These are phyloP conservation scores for Clonostachys byssicola DNA, from an alignment of 2,329 filamentous ascomycete species.

Conservation along the genomic window DNA sequence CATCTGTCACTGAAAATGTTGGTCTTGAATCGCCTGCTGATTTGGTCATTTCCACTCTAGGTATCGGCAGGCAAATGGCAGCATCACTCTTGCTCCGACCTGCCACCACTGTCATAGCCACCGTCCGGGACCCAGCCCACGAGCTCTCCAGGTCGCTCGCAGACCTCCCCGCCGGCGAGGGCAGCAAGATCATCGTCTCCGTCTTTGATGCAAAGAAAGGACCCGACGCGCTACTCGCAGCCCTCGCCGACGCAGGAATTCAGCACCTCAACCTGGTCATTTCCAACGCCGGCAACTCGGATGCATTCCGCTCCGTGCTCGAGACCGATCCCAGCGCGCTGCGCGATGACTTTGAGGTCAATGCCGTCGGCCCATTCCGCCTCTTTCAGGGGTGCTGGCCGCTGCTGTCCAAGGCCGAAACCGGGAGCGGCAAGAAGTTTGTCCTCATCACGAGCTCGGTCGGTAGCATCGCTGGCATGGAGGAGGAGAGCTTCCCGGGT, in stretches of 20 bases:
- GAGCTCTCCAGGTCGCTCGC: slow-evolving; percentile 20
- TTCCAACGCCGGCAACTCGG: slow-evolving; percentile 38
- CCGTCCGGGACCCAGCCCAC: slow-evolving; percentile 23
- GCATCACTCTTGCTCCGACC: slow-evolving; percentile 6
- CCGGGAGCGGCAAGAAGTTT: slow-evolving; percentile 11
- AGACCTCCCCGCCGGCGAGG: slow-evolving; percentile 23
- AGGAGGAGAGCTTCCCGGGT: slow-evolving; percentile 16
- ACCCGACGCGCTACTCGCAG: slow-evolving; percentile 15
- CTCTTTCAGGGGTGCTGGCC: slow-evolving; percentile 38
- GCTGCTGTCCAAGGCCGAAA: slow-evolving; percentile 27
- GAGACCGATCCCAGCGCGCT: slow-evolving; percentile 1
- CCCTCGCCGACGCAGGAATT: slow-evolving; percentile 16
- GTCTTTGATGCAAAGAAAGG: slow-evolving; percentile 22
- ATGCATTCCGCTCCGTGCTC: slow-evolving; percentile 1
- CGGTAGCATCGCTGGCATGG: slow-evolving; percentile 8
- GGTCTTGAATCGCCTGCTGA: background rate
- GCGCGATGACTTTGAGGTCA: slow-evolving; percentile 5
- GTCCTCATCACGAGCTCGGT: slow-evolving; percentile 6
- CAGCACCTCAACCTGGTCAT: slow-evolving; percentile 43
- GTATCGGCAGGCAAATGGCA: slow-evolving; percentile 7
- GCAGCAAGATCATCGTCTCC: slow-evolving; percentile 30
- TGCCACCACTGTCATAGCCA: slow-evolving; percentile 29
- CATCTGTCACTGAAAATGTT: no score
- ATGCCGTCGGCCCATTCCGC: slow-evolving; percentile 27
- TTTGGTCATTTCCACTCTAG: slow-evolving; percentile 1